A percentile compares a stretch with the other conserved stretches of the same genome.
phyloP scores from a whole-genome alignment of 139 green algal species.

The Astrephomene gubernaculifera region DNA sequence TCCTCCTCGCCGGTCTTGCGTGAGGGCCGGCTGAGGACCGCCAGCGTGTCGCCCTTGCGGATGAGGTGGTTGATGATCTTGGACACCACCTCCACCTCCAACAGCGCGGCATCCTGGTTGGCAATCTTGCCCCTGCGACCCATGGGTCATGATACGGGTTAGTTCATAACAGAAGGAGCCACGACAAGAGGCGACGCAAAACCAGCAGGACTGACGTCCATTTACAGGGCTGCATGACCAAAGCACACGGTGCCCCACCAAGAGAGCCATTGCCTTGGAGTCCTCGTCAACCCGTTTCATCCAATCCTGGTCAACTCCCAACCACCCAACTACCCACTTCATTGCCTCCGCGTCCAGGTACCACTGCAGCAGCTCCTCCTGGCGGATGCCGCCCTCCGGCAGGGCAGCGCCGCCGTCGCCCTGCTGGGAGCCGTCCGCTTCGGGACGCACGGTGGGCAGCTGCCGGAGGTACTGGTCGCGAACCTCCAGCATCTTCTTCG shows the following conservation, averaged over 20 bases:
- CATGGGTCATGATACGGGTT: too few species aligned
- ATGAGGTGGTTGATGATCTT: slow-evolving; percentile 87
- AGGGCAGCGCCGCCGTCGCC: slow-evolving; percentile 10
- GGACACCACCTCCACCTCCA: slow-evolving; percentile 60
- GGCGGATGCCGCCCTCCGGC: slow-evolving; percentile 60
- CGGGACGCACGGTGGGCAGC: slow-evolving; percentile 50
- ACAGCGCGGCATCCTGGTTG: slow-evolving; percentile 47
- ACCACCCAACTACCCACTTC: slow-evolving; percentile 27
- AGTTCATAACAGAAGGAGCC: too few species aligned
- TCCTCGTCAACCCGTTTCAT: too few species aligned
- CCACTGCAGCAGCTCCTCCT: slow-evolving; percentile 88
- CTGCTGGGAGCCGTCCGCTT: not conserved
- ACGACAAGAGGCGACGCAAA: too few species aligned
- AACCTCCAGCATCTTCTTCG: slow-evolving; percentile 68
- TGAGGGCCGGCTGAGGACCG: slow-evolving; percentile 70
- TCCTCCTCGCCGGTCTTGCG: slow-evolving; percentile 66
- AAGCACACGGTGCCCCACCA: too few species aligned
- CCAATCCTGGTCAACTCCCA: too few species aligned
- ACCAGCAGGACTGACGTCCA: too few species aligned
- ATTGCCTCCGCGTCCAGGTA: slow-evolving; percentile 84
- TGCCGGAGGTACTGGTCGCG: slow-evolving; percentile 59
- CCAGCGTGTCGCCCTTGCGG: slow-evolving; percentile 72
- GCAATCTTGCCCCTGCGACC: slow-evolving; percentile 56
- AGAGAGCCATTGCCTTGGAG: too few species aligned
- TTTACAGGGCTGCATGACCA: too few species aligned